Conservation (phyloP, 345 rosid species). For the Adansonia digitata region DNA sequence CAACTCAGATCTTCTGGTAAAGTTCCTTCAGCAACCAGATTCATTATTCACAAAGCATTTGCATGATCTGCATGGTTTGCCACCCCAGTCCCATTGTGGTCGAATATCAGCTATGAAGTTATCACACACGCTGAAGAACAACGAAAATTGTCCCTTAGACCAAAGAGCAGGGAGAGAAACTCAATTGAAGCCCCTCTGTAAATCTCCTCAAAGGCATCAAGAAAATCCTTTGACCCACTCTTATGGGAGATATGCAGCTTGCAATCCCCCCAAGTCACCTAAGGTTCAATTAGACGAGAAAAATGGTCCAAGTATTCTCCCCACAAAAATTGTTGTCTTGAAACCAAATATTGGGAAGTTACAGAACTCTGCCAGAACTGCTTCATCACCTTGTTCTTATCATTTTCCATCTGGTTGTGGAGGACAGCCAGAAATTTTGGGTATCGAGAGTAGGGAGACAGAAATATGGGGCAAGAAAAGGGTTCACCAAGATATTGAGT, state of each 20-base stretch:
- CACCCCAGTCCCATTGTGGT: conserved; percentile 42
- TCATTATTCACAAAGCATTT: conserved; percentile 77
- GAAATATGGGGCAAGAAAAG: conserved; percentile 38
- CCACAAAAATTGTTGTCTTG: conserved; percentile 84
- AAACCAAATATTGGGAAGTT: conserved; percentile 75
- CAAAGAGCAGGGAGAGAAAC: conserved; percentile 40
- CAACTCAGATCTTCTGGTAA: conserved; percentile 72
- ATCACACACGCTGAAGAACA: conserved; percentile 30
- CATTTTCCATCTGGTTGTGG: conserved; percentile 41
- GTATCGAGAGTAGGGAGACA: conserved; percentile 31
- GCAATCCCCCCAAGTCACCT: conserved; percentile 25
- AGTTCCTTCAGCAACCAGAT: conserved; percentile 89
- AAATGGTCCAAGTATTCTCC: conserved; percentile 29
- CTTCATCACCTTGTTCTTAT: conserved; percentile 47
- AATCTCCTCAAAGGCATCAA: conserved; percentile 28
- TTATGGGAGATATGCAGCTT: conserved; percentile 26
- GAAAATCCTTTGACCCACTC: conserved; percentile 26
- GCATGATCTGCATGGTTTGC: conserved; percentile 48
- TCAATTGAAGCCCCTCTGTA: conserved; percentile 25
- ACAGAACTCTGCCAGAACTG: conserved; percentile 34
- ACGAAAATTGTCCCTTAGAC: conserved; percentile 20
- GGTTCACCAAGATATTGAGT: conserved; percentile 35
- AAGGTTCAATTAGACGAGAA: conserved; percentile 40
- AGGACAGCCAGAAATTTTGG: conserved; percentile 29
- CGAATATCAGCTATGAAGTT: conserved; percentile 35